These are phyloP conservation scores for Colletotrichum incanum DNA, from an alignment of 2,329 filamentous ascomycete species.

Conservation along the genomic window DNA sequence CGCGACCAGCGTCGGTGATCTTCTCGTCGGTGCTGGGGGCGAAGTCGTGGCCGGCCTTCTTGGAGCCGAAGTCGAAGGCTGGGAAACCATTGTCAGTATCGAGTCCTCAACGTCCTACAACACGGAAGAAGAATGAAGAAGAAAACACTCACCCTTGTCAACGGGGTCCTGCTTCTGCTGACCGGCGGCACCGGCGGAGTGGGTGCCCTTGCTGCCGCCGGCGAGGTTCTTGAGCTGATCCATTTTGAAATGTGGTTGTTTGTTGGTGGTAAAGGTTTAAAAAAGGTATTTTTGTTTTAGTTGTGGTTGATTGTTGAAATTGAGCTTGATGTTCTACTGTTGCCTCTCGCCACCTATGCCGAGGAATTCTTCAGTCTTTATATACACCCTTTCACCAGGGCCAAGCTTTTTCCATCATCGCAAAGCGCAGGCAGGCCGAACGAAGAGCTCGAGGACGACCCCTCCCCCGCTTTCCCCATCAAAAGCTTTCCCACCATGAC, in stretches of 20 bases:
- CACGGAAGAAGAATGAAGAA: too few relatives aligned
- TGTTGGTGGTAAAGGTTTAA: too few relatives aligned
- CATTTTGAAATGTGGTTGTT: slow-evolving; percentile 11
- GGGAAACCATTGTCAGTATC: not conserved
- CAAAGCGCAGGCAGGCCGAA: not conserved
- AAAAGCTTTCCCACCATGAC: slow-evolving; percentile 24
- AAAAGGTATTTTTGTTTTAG: not conserved
- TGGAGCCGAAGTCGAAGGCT: slow-evolving; percentile 51
- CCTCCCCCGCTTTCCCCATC: slow-evolving; percentile 29
- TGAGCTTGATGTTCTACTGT: not conserved
- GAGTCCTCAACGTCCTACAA: not conserved
- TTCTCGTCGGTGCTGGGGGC: slow-evolving; percentile 55
- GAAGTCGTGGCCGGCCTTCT: slow-evolving; percentile 56
- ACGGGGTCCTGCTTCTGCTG: slow-evolving; percentile 53
- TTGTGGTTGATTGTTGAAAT: not conserved
- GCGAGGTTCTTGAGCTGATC: slow-evolving; percentile 36
- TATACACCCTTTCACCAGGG: not conserved
- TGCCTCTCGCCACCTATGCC: rapidly evolving
- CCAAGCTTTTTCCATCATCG: slow-evolving; percentile 1
- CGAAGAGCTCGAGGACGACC: not conserved
- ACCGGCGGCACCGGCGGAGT: slow-evolving; percentile 16
- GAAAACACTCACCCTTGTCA: slow-evolving; percentile 61
- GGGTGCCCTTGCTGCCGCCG: slow-evolving; percentile 11
- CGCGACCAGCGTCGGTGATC: slow-evolving; percentile 56
- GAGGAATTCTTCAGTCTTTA: not conserved